Evolutionary conservation across 805 yeast species (phyloP).

Genomic region (Gaillardinia entomophila): DNA sequence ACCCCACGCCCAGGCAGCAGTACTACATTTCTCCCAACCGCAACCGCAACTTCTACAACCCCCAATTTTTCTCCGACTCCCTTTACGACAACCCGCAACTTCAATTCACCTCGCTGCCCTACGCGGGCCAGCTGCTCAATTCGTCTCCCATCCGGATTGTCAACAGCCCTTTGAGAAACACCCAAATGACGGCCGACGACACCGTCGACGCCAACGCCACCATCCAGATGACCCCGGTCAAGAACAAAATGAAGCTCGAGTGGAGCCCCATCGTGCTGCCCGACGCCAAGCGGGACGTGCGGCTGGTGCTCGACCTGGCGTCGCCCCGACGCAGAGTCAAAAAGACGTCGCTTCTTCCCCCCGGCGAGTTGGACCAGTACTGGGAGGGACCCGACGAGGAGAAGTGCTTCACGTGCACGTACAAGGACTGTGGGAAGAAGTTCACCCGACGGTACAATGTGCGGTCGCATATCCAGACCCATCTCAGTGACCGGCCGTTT

Average conservation of each 20-base stretch:
- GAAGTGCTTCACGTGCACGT: slow-evolving; percentile 69
- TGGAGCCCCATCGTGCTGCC: slow-evolving; percentile 44
- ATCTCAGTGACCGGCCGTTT: slow-evolving; percentile 90
- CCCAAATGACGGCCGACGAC: slow-evolving; percentile 17
- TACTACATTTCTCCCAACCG: slow-evolving; percentile 3
- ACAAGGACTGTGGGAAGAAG: slow-evolving; percentile 70
- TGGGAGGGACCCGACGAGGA: slow-evolving; percentile 75
- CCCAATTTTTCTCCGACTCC: slow-evolving; percentile 35
- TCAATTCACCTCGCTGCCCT: slow-evolving; percentile 5
- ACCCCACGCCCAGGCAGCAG: slow-evolving; percentile 4
- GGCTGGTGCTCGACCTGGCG: slow-evolving; percentile 30
- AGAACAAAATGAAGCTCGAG: slow-evolving; percentile 28
- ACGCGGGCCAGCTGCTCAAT: slow-evolving; percentile 11
- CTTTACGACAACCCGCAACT: slow-evolving; percentile 4
- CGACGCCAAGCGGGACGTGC: slow-evolving; percentile 14
- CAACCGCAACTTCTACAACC: slow-evolving; percentile 25
- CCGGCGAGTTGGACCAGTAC: slow-evolving; percentile 82
- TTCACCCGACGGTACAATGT: slow-evolving; percentile 89
- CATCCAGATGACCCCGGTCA: slow-evolving; percentile 33
- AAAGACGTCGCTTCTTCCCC: slow-evolving; percentile 69
- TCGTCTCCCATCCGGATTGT: slow-evolving; percentile 22
- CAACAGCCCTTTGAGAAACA: slow-evolving; percentile 4
- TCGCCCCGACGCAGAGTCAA: slow-evolving; percentile 45
- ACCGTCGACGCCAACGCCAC: slow-evolving; percentile 37
- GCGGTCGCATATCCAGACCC: slow-evolving; percentile 94